Percentiles rank a stretch among this genome's conserved stretches.
Conservation (phyloP, 768 basidiomycete genomes). For the Boletus pseudopeckii region DNA sequence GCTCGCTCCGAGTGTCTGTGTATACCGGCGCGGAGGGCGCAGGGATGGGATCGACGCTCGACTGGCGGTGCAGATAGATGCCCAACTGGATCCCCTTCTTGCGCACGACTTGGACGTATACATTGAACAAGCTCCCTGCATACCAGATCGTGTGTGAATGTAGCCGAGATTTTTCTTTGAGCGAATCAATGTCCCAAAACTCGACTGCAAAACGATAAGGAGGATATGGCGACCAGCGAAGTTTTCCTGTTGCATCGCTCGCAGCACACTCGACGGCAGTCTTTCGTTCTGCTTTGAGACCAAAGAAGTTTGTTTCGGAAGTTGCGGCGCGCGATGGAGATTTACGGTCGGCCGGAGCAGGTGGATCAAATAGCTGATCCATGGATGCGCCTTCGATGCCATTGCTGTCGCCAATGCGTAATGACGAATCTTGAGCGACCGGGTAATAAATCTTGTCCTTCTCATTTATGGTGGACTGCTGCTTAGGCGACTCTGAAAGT, state of each 20-base stretch:
- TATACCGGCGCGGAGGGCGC: conserved; percentile 53
- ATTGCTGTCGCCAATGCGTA: conserved; percentile 70
- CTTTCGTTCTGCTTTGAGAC: conserved; percentile 48
- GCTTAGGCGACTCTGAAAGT: conserved; percentile 22
- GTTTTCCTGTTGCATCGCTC: conserved; percentile 41
- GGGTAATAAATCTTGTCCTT: conserved; percentile 52
- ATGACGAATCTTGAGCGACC: conserved; percentile 64
- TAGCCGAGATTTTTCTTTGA: conserved; percentile 81
- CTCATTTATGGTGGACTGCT: conserved; percentile 12
- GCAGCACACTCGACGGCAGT: conserved; percentile 41
- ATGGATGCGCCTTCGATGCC: conserved; percentile 53
- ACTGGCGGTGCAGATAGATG: conserved; percentile 86
- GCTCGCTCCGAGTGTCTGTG: conserved; percentile 27
- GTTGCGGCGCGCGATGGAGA: conserved; percentile 27
- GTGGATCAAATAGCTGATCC: conserved; percentile 63
- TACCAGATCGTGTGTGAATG: conserved; percentile 89
- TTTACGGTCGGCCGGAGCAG: conserved; percentile 23
- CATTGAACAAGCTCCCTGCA: conserved; percentile 83
- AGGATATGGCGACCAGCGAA: conserved; percentile 65
- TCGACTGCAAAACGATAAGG: conserved; percentile 87
- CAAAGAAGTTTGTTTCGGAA: conserved; percentile 61
- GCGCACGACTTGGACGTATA: conserved; percentile 84
- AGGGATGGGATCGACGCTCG: conserved; percentile 76
- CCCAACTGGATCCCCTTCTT: conserved; percentile 83
- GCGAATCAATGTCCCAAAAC: conserved; percentile 80